Evolutionary conservation across 2,329 filamentous ascomycete genomes (phyloP).

Genomic region (Pseudogymnoascus sp.): DNA sequence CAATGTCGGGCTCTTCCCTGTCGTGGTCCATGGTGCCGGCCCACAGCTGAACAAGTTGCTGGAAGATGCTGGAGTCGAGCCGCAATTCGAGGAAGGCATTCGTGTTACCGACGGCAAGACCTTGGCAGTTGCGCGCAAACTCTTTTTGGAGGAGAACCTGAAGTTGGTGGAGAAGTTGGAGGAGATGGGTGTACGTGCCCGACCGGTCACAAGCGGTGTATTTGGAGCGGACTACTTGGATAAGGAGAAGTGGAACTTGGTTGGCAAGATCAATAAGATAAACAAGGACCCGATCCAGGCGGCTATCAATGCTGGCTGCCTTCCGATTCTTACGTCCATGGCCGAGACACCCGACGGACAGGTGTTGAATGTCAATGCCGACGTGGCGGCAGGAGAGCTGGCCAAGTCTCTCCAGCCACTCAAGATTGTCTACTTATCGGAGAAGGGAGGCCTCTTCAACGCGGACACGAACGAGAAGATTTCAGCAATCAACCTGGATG

Average conservation of each 20-base stretch:
- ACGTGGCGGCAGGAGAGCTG: conserved; percentile 89
- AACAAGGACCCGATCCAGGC: conserved; percentile 86
- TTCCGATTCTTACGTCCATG: conserved; percentile 93
- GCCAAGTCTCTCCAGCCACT: conserved; percentile 81
- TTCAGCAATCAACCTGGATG: conserved; percentile 92
- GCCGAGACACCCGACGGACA: conserved; percentile 87
- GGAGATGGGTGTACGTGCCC: conserved; percentile 77
- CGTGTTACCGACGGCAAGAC: conserved; percentile 94
- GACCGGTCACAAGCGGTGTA: conserved; percentile 81
- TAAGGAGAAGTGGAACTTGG: conserved; percentile 91
- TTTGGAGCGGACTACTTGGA: conserved; percentile 92
- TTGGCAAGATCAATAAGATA: conserved; percentile 90
- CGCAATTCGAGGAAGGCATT: conserved; percentile 93
- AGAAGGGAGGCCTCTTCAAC: conserved; percentile 94
- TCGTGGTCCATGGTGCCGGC: conserved; percentile 91
- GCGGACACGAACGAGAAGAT: conserved; percentile 92
- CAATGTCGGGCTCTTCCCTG: conserved; percentile 87
- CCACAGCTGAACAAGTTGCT: conserved; percentile 91
- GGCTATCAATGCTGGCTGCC: conserved; percentile 80
- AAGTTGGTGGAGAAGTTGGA: conserved; percentile 86
- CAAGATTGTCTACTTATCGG: conserved; percentile 97
- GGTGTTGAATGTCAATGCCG: conserved; percentile 94
- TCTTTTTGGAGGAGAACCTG: conserved; percentile 93
- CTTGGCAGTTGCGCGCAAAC: conserved; percentile 76
- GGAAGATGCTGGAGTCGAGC: conserved; percentile 84